phyloP scores from a whole-genome alignment of 306 rosid genomes.

The Acacia acuminata region DNA sequence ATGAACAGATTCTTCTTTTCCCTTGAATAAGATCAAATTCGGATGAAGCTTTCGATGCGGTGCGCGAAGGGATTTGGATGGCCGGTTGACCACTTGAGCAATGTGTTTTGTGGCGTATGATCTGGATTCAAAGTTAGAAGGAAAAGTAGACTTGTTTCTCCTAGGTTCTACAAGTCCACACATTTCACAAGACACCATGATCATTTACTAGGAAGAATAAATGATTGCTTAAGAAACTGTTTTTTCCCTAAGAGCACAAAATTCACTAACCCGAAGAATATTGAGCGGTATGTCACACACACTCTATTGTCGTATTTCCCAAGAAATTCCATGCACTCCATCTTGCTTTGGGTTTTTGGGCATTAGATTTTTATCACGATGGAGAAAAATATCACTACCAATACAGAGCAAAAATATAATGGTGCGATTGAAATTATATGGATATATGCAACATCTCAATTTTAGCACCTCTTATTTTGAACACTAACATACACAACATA shows the following conservation, averaged over 20 bases:
- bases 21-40: slow-evolving; percentile 81
- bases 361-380: slow-evolving; percentile 86
- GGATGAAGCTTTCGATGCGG: slow-evolving; percentile 71
- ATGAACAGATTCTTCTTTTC: slow-evolving; percentile 82
- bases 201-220: background rate
- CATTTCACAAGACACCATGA: background rate
- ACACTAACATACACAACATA: too few species aligned
- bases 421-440: slow-evolving; percentile 38
- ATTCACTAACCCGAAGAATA: slow-evolving; percentile 75
- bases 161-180: slow-evolving; percentile 66
- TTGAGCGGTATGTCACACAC: slow-evolving; percentile 90
- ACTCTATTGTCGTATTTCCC: slow-evolving; percentile 65
- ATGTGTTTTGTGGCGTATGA: slow-evolving; percentile 55
- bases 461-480: too few species aligned
- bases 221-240: background rate
- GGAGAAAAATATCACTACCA: slow-evolving; percentile 95
- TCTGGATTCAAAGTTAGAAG: slow-evolving; percentile 89
- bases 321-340: slow-evolving; percentile 99
- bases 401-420: slow-evolving; percentile 45
- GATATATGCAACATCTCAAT: background rate
- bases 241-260: background rate
- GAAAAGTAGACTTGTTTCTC: slow-evolving; percentile 59
- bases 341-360: slow-evolving; percentile 87
- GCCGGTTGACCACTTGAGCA: slow-evolving; percentile 79
- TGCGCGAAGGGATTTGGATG: slow-evolving; percentile 93